Evolutionary conservation across 2,329 filamentous ascomycete genomes (phyloP).

Genomic region (Calonectria leucothoes): DNA sequence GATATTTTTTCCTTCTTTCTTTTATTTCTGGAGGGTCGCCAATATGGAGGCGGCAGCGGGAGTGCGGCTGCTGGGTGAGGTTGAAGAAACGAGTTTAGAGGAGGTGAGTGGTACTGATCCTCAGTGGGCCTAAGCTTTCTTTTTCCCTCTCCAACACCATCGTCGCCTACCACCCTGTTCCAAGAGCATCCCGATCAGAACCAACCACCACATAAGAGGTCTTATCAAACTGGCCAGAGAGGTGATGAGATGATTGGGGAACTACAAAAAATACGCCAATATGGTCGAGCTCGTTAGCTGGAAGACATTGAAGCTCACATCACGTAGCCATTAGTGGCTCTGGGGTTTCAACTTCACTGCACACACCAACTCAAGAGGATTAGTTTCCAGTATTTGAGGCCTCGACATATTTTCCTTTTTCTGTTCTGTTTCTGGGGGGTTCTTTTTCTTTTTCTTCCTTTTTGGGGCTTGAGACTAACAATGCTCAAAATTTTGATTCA

Average conservation of each 20-base stretch:
- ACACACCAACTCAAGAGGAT: no score
- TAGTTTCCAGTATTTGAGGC: background rate
- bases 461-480: background rate
- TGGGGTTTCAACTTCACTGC: background rate
- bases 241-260: no score
- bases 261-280: background rate
- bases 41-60: constrained; percentile 58
- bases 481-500: constrained; percentile 21
- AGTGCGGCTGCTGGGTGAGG: constrained; percentile 62
- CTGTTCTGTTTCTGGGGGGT: no score
- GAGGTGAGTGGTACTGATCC: constrained; percentile 59
- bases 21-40: background rate
- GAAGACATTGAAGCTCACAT: background rate
- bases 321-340: background rate
- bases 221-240: background rate
- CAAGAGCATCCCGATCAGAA: background rate
- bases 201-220: background rate
- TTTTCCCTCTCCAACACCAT: constrained; percentile 6
- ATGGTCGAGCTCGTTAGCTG: no score
- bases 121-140: constrained; percentile 24
- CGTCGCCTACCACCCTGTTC: background rate
- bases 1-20: background rate
- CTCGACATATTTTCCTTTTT: no score
- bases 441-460: background rate
- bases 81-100: constrained; percentile 69